phyloP scores from a whole-genome alignment of 2,329 filamentous ascomycete species.

The Nannizziopsis barbatae region DNA sequence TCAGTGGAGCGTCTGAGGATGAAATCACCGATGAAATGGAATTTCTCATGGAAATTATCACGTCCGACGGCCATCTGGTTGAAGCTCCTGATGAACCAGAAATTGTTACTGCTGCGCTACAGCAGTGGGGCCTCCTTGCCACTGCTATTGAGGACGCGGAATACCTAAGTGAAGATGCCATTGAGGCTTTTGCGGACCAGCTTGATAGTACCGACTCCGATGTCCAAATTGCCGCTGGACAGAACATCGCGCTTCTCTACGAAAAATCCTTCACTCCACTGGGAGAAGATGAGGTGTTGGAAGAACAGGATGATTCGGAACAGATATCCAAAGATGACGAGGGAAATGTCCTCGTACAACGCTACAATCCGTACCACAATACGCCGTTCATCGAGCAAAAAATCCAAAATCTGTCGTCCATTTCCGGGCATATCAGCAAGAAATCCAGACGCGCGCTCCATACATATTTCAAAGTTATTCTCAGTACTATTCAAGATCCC shows the following conservation, averaged over 20 bases:
- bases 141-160: slow-evolving; percentile 67
- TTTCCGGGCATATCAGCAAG: slow-evolving; percentile 53
- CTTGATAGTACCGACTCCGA: slow-evolving; percentile 61
- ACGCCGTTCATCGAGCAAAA: slow-evolving; percentile 49
- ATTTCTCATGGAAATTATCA: slow-evolving; percentile 64
- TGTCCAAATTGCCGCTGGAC: slow-evolving; percentile 66
- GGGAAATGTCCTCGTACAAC: slow-evolving; percentile 44
- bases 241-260: slow-evolving; percentile 71
- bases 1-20: slow-evolving; percentile 59
- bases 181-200: slow-evolving; percentile 76
- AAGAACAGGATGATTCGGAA: slow-evolving; percentile 35
- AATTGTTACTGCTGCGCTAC: slow-evolving; percentile 62
- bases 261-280: slow-evolving; percentile 56
- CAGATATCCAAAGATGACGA: slow-evolving; percentile 29
- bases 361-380: slow-evolving; percentile 57
- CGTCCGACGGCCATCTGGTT: slow-evolving; percentile 64
- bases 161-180: slow-evolving; percentile 56
- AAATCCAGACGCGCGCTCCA: slow-evolving; percentile 57
- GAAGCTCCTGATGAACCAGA: slow-evolving; percentile 58
- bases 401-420: slow-evolving; percentile 48
- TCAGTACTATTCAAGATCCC: slow-evolving; percentile 56
- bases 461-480: slow-evolving; percentile 53
- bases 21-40: slow-evolving; percentile 62
- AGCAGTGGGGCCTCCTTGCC: slow-evolving; percentile 69
- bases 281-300: slow-evolving; percentile 44